These are phyloP conservation scores for Mrakia frigida DNA, from an alignment of 768 basidiomycete species.

Conservation along the genomic window DNA sequence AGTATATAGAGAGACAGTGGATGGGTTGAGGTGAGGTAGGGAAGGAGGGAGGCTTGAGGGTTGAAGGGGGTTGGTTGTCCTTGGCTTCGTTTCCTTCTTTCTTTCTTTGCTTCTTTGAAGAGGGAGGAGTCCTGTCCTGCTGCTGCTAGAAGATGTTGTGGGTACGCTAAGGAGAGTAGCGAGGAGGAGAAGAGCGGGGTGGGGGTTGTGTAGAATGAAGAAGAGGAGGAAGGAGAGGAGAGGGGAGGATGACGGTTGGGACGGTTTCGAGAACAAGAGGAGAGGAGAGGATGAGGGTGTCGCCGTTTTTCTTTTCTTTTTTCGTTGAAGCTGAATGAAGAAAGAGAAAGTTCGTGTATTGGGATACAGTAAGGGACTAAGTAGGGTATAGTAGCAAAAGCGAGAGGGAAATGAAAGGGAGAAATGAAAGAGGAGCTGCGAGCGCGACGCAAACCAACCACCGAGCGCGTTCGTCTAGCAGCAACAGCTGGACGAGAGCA, in stretches of 20 bases:
- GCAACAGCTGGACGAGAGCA: constrained; percentile 1
- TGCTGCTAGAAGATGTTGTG: too few relatives aligned
- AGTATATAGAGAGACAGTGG: too few relatives aligned
- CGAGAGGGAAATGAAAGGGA: not conserved
- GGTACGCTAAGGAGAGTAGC: too few relatives aligned
- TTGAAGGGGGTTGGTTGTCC: not conserved
- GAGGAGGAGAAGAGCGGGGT: too few relatives aligned
- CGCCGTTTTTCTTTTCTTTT: not conserved
- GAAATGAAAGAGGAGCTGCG: not conserved
- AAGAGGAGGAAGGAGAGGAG: not conserved
- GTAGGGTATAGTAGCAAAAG: not conserved
- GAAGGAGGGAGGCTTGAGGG: not conserved
- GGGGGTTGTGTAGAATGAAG: too few relatives aligned
- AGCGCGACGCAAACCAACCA: not conserved
- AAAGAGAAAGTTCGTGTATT: not conserved
- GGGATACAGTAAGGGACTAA: constrained; percentile 1
- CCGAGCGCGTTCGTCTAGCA: constrained; percentile 4
- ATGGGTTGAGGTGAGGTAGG: not conserved
- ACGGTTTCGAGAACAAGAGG: too few relatives aligned
- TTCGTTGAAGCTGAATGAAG: not conserved
- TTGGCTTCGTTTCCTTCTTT: too few relatives aligned
- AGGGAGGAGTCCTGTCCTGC: too few relatives aligned
- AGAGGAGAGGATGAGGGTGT: too few relatives aligned
- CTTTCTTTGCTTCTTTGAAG: too few relatives aligned
- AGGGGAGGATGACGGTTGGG: too few relatives aligned